Evolutionary conservation across 768 basidiomycete genomes (phyloP), one percentile per base, ranked within the genome.

Genomic region (Amanita brunnescens): DNA sequence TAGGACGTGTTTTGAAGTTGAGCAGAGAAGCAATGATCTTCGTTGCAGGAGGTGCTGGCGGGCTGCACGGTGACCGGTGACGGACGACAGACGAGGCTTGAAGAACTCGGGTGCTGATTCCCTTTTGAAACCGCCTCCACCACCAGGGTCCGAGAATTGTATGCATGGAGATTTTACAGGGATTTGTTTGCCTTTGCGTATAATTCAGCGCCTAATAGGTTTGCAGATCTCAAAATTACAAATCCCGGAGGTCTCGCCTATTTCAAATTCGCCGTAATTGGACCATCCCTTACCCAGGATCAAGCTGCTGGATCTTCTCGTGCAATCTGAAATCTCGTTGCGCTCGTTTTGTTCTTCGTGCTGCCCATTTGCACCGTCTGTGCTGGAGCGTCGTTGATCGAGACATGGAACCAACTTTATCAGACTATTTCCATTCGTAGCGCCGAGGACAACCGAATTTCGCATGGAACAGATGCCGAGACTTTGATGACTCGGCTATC

Each of bases 111-210:
- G 33, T 23, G 35, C 18, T 37, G 23, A 21, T 16, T 10, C 12
- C 20, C 30, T 34, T 21, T 45, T 32, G 44, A 30, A 32, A 21
- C 26, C 12, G 21, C 47, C 47, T 13, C 48, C 48, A n/a, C 48
- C 48, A 14, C 47, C 51, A 55, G 57, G 55, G 54, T 55, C 57
- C 51, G 39, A 53, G 42, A 55, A 58, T 56, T 56, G 53, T 41
- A 52, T 51, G 54, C n/a, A n/a, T n/a, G n/a, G n/a, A n/a, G 49
- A 33, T 14, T 10, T n/a, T 14, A 2, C 21, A 29, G 47, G 20
- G 21, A 37, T 37, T 18, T 38, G 8, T 48, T 48, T 48, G 42
- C 20, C 5, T 30, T 16, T 32, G 9, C 24, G 37, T n/a, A 16
- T 35, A 35, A 35, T 47, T 47, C 48, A 20, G 38, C 55, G 55